Base-by-base conservation (phyloP, 345 rosid species). In the Gossypium thurberi region DNA sequence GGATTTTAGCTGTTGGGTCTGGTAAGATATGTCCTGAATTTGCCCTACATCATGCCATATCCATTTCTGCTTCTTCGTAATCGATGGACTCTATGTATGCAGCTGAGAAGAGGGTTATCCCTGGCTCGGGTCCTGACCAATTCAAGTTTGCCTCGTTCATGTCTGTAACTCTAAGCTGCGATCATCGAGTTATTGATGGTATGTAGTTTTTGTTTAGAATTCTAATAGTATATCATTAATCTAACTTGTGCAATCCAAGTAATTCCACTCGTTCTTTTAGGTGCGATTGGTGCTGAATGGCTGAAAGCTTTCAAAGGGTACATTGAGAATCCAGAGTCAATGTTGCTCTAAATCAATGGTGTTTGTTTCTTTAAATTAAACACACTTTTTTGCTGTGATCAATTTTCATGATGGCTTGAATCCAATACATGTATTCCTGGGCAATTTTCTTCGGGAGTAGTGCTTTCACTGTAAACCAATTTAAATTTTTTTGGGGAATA, bases 151-250 rank as follows among this genome's bases (percentile, higher is more conserved):
- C 99, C 72, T 91, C 96, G 18, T 87, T 82, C 82, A 87, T 96
- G 99, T 77, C 96, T 3, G 91, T 89, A 70, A 93, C 99, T 21
- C 85, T 93, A 72, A 95, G 97, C 79, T 95, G 98, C 33, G 99
- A 95, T 82, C 99, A 95, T 76, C 98, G 97, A 61, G 98, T 93
- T n/a, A 88, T 93, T 23, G 98, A 95, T 81, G 98, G 97, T 92
- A 80, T 9, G 85, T 51, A 72, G 56, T 59, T 43, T 66, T 21
- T 28, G 40, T 33, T 3, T 17, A 28, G 23, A 68, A 50, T 56
- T 3, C 11, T 37, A 6, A 1, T 75, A 11, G 11, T 47, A 42
- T 37, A 17, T 9, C 26, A 33, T 50, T 6, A 20, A 51, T 9
- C 21, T 3, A 3, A 53, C 28, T 26, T 26, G 2, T 47, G 14